Base-by-base conservation (phyloP, 352 stramenopile genomes). In the Pythium brassicae region DNA sequence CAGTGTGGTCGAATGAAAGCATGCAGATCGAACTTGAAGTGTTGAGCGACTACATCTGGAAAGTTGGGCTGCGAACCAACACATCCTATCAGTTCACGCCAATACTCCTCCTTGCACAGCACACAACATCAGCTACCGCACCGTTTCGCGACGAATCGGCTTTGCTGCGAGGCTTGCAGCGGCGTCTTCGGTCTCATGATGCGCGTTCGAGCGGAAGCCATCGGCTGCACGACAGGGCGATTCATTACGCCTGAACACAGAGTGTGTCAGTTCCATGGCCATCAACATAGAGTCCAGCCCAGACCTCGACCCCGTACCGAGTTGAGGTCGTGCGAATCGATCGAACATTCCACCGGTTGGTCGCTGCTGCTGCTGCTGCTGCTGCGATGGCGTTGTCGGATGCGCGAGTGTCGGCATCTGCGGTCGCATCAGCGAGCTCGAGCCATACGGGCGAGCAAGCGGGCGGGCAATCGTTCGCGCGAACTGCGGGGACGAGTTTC, bases 101-200 rank as follows among this genome's bases (percentile, higher is more conserved):
- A 47, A n/a, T 6, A 19, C 25, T n/a, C 37, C 37, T 43, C 37
- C 37, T 43, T 43, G 14, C 4, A 15, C 22, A 19, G 42, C 17
- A 53, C n/a, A 19, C 0, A 26, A 2, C 7, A 42, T 19, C 6
- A 42, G 29, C 9, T 49, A 26, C 50, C 37, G 7, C 69, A 91
- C 81, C 81, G 67, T 51, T 84, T 88, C 9, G 78, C 69, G 20
- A 89, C 52, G 46, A 88, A 87, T 44, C 75, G 68, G 40, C 68
- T 68, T 46, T 79, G 66, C 47, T 92, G 82, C 29, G 78, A 76
- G 9, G 71, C 53, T 57, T 89, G 78, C 4, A 87, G 29, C n/a
- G 82, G 82, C 2, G 78, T 92, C 56, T 89, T 92, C 17, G 78
- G 82, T 46, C 78, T 74, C 53, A 87, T 45, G 10, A 89, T 83